These are phyloP conservation scores for Plectosphaerella cucumerina DNA, from an alignment of 2,329 filamentous ascomycete genomes.

Conservation along the genomic window DNA sequence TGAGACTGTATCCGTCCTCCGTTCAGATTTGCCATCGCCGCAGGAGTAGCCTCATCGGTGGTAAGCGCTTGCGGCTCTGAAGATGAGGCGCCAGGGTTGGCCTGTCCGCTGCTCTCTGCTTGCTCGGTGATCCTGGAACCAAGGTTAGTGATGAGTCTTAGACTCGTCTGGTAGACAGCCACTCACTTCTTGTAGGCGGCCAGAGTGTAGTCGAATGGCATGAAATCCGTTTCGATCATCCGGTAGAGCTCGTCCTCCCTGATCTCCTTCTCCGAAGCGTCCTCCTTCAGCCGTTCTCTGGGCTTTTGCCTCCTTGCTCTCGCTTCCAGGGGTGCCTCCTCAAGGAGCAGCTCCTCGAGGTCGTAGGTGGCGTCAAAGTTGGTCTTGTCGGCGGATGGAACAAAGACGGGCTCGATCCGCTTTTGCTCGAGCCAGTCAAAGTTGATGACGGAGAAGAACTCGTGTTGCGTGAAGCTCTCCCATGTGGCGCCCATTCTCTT, in stretches of 20 bases:
- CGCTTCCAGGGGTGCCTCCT: slow-evolving; percentile 92
- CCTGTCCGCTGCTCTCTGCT: too few relatives aligned
- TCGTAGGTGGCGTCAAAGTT: slow-evolving; percentile 99
- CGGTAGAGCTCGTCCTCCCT: slow-evolving; percentile 89
- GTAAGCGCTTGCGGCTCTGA: slow-evolving; percentile 41
- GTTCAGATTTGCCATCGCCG: slow-evolving; percentile 24
- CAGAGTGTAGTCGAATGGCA: slow-evolving; percentile 90
- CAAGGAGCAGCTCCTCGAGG: slow-evolving; percentile 84
- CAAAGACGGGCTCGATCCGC: slow-evolving; percentile 84
- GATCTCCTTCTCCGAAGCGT: slow-evolving; percentile 93
- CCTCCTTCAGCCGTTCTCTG: slow-evolving; percentile 83
- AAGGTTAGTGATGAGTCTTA: background rate
- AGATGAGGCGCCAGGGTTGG: background rate
- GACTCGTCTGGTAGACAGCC: background rate
- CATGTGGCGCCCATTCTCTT: slow-evolving; percentile 84
- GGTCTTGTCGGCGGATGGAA: slow-evolving; percentile 93
- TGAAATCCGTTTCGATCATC: slow-evolving; percentile 91
- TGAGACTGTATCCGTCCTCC: slow-evolving; percentile 8
- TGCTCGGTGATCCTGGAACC: slow-evolving; percentile 15
- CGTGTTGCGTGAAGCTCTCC: slow-evolving; percentile 79
- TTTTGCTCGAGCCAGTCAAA: slow-evolving; percentile 83
- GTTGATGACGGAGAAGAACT: slow-evolving; percentile 84
- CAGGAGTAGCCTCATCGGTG: slow-evolving; percentile 43
- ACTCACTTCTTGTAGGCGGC: slow-evolving; percentile 72
- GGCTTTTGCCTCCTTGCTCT: slow-evolving; percentile 91